Base-by-base conservation (phyloP, 2,329 filamentous ascomycete species). In the Albifimbria verrucaria region DNA sequence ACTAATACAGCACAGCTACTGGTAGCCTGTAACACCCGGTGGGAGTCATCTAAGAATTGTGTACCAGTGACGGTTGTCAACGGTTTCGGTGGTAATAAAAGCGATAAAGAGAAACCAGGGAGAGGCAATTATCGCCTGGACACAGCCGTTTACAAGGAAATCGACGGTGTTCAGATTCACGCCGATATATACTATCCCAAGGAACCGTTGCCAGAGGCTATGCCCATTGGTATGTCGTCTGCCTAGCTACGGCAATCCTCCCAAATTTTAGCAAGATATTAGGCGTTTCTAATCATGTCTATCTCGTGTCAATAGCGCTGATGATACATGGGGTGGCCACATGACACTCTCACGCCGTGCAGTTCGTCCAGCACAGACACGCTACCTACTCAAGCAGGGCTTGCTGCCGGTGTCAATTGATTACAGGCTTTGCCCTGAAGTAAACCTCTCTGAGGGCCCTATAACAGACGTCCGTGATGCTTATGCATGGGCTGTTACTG, bases 341-440 rank as follows among this genome's bases (percentile, higher is more conserved):
- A 57, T 77, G 5, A 68, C 69, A 26, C 63, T 75, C 9, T 70
- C 68, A 1, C 64, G 73, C 7, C 68, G 68, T 42, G 71, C 68
- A 6, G 57, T 77, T 5, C 62, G 69, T 2, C 64, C 67, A 2
- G 47, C 53, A 4, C 77, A 80, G 51, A 72, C 65, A 0, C 49
- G 59, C 5, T 53, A 63, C 2, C 65, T 80, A 0, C 63, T 79
- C 1, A 53, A 63, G 1, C 48, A 60, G 5, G 73, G 75, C 0
- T 67, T 80, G 41, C 59, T 80, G 2, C 76, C 78, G 0, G 61
- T 82, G 11, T 77, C 73, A 54, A 50, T 80, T 1, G 78, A 81
- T 57, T 78, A 81, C 55, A 65, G 77, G 0, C 68, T 82, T 1
- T 81, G 77, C 52, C 79, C 78, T 0, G 76, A 80, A 43, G 65